Evolutionary conservation across 495 filamentous ascomycete species (phyloP), one percentile per base, ranked within the genome.

Genomic region (Thozetella sp.): DNA sequence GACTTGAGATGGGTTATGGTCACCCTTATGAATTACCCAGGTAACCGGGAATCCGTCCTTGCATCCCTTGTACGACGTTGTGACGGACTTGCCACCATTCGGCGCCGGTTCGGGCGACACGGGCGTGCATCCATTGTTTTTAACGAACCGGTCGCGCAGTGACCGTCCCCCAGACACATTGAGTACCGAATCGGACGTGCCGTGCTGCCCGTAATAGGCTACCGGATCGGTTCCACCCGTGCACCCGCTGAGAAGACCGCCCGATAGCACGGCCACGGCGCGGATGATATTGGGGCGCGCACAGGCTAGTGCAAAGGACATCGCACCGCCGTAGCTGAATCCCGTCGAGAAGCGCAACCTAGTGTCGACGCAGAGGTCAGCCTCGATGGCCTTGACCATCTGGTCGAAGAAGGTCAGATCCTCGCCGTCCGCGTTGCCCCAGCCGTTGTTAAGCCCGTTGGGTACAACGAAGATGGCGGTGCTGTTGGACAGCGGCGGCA

Each of bases 261-360:
- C 80, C 1, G 77, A 80, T 22, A 82, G 51, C 0, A 74, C 76
- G 17, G 74, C 76, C 1, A 83, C 72, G 17, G 76, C 80, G 17
- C 74, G 76, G 59, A 81, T 72, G 27, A 64, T 64, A 27, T 74
- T 69, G 1, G 72, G 65, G 1, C 71, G 70, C 0, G 77, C 63
- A 51, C 80, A 83, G 9, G 80, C 79, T 15, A 83, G 54, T 3
- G 73, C 61, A 54, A 71, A 81, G 15, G 74, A 78, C 79, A 82
- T 82, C 27, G 70, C 74, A n/a, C 69, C 80, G 25, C 80, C 80
- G 65, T 76, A 83, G 63, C 72, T 76, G 67, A 79, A 83, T 13
- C 80, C 80, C 3, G 72, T 78, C 1, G 77, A 72, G 70, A 79
- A 83, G 56, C 75, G 67, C n/a, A 74, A 69, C 43, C 60, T 71